A percentile compares a stretch with the other conserved stretches of the same genome.
phyloP scores from a whole-genome alignment of 345 rosid genomes.

The Angophora floribunda region DNA sequence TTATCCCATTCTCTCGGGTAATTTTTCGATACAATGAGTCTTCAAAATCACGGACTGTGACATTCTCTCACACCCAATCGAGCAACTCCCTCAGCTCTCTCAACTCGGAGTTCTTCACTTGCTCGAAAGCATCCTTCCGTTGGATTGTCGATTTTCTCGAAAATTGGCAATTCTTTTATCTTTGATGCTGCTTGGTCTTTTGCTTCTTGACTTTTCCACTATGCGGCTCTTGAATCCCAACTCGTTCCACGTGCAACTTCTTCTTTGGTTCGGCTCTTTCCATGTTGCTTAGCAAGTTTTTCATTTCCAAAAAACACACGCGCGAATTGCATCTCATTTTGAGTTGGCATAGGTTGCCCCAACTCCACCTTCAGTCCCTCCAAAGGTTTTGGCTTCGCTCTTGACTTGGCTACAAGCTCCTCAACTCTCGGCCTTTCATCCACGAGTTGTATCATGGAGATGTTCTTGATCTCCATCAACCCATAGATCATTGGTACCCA shows the following conservation, averaged over 20 bases:
- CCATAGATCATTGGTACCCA: background rate
- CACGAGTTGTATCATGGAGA: fast-evolving
- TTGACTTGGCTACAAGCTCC: background rate
- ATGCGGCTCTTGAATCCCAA: background rate
- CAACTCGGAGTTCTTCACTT: background rate
- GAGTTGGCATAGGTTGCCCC: background rate
- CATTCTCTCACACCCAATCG: background rate
- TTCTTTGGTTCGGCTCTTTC: background rate
- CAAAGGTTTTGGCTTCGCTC: background rate
- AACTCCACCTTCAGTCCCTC: background rate
- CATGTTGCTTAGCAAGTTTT: background rate
- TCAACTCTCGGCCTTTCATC: background rate
- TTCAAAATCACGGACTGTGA: background rate
- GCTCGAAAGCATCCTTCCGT: background rate
- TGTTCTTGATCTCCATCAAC: background rate
- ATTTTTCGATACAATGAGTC: background rate
- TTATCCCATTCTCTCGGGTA: background rate
- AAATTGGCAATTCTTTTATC: no score
- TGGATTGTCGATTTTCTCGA: background rate
- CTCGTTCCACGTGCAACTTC: background rate
- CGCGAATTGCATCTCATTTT: background rate
- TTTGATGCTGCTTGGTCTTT: background rate
- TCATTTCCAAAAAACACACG: fast-evolving
- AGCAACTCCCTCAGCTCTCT: background rate
- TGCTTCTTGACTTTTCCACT: background rate